These are phyloP conservation scores for Xylaria multiplex DNA, from an alignment of 2,329 filamentous ascomycete genomes.

Conservation along the genomic window DNA sequence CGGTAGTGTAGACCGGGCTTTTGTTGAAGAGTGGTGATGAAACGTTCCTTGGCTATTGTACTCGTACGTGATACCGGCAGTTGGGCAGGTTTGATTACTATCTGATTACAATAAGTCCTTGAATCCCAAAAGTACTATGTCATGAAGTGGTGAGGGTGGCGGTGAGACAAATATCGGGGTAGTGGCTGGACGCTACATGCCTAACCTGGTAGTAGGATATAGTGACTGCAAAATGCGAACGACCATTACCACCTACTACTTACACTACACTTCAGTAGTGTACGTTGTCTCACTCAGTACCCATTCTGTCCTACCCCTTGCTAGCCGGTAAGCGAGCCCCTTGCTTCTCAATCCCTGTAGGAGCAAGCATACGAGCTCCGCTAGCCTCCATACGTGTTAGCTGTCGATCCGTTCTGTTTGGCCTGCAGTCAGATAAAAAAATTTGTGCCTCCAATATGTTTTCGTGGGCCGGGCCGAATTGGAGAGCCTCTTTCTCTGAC, in stretches of 20 bases:
- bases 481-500: constrained; percentile 25
- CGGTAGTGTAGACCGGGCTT: neutral
- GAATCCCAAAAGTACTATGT: neutral
- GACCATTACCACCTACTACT: too few species aligned
- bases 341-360: constrained; percentile 19
- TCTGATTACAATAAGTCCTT: neutral
- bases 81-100: neutral
- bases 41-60: constrained; percentile 5
- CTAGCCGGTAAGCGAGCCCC: constrained; percentile 22
- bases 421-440: constrained; percentile 31
- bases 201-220: neutral
- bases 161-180: constrained; percentile 14
- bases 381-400: constrained; percentile 24
- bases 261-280: neutral
- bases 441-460: constrained; percentile 8
- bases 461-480: constrained; percentile 30
- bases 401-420: constrained; percentile 24
- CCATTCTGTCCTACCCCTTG: neutral
- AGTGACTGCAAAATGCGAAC: constrained; percentile 3
- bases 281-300: too few species aligned
- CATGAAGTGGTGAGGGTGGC: constrained; percentile 2
- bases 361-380: constrained; percentile 31
- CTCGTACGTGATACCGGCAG: neutral
- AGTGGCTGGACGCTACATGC: too few species aligned
- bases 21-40: constrained; percentile 6